phyloP scores from a whole-genome alignment of 2,329 filamentous ascomycete genomes.

The Aschersonia sp. region DNA sequence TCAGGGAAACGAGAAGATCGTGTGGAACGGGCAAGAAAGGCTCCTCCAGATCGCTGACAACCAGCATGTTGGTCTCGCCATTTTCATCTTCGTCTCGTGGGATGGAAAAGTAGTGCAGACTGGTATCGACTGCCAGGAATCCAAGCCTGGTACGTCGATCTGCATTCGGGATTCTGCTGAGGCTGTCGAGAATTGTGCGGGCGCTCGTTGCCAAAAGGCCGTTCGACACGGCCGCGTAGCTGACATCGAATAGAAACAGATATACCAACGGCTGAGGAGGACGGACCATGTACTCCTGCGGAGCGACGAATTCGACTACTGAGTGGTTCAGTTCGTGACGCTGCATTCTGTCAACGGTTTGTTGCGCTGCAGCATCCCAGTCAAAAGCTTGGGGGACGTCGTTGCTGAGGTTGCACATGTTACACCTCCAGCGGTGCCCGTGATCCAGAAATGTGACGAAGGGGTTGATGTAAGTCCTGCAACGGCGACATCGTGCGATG shows the following conservation, averaged over 20 bases:
- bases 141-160: conserved; percentile 84
- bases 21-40: conserved; percentile 90
- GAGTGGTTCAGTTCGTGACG: conserved; percentile 85
- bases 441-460: conserved; percentile 95
- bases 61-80: conserved; percentile 77
- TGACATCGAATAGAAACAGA: conserved; percentile 89
- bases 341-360: conserved; percentile 84
- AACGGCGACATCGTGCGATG: conserved; percentile 90
- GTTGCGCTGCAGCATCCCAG: conserved; percentile 87
- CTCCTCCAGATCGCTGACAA: conserved; percentile 89
- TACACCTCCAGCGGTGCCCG: conserved; percentile 95
- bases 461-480: conserved; percentile 93
- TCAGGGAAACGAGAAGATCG: conserved; percentile 78
- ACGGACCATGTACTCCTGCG: conserved; percentile 98
- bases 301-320: conserved; percentile 95
- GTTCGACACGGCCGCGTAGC: conserved; percentile 76
- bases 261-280: conserved; percentile 93
- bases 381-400: conserved; percentile 99
- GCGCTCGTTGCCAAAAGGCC: conserved; percentile 86
- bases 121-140: conserved; percentile 90
- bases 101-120: conserved; percentile 90
- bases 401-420: conserved; percentile 98
- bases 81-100: conserved; percentile 77
- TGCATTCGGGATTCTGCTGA: conserved; percentile 96
- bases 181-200: conserved; percentile 83